These are phyloP conservation scores for Verruconis gallopava DNA, from an alignment of 2,329 filamentous ascomycete species.

Conservation along the genomic window DNA sequence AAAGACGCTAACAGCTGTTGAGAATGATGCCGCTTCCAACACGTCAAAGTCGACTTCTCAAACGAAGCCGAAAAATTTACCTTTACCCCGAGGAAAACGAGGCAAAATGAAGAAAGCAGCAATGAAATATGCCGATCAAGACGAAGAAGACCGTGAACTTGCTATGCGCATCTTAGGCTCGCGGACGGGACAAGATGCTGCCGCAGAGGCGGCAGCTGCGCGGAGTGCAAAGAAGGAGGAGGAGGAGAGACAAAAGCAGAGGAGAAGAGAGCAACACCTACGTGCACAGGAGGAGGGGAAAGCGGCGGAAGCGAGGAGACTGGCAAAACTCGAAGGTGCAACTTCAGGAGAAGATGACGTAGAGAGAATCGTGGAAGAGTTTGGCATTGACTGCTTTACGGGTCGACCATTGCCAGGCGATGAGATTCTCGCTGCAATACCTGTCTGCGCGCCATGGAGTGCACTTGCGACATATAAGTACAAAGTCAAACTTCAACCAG, in stretches of 20 bases:
- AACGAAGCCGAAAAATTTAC: constrained; percentile 11
- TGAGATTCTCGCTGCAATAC: constrained; percentile 57
- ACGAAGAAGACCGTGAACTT: constrained; percentile 78
- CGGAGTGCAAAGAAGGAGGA: constrained; percentile 57
- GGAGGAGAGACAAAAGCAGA: constrained; percentile 57
- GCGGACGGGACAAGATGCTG: constrained; percentile 50
- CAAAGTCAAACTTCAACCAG: constrained; percentile 88
- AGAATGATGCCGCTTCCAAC: neutral
- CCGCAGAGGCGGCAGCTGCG: constrained; percentile 45
- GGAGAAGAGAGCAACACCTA: constrained; percentile 68
- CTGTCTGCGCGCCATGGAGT: constrained; percentile 51
- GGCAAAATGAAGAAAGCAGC: constrained; percentile 79
- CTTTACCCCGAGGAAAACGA: constrained; percentile 54
- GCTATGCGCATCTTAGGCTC: constrained; percentile 83
- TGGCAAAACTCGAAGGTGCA: constrained; percentile 22
- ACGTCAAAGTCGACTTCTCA: no score
- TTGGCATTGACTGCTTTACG: constrained; percentile 56
- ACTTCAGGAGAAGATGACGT: constrained; percentile 34
- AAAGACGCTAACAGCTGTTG: constrained; percentile 9
- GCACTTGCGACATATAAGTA: constrained; percentile 66
- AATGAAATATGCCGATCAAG: constrained; percentile 83
- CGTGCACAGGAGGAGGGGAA: constrained; percentile 62
- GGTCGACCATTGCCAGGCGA: constrained; percentile 70
- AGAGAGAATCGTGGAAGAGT: constrained; percentile 46
- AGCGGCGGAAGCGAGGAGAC: constrained; percentile 57